phyloP scores from a whole-genome alignment of 2,329 filamentous ascomycete genomes.

The Colletotrichum simmondsii region DNA sequence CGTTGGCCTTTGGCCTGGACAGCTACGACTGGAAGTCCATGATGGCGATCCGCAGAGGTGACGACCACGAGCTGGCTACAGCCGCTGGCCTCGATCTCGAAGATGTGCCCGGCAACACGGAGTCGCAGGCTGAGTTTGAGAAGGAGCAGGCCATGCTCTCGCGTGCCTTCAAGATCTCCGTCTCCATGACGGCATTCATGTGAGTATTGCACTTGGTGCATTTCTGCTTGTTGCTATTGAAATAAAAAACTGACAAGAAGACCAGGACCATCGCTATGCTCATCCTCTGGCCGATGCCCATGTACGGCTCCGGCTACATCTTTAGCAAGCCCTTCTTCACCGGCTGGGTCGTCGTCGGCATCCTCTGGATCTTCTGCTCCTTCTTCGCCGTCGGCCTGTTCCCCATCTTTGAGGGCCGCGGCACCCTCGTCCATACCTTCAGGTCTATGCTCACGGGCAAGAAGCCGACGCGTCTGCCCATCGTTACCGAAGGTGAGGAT shows the following conservation, averaged over 20 bases:
- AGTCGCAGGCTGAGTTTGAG: conserved; percentile 50
- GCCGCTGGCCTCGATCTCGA: conserved; percentile 75
- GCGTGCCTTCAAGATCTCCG: conserved; percentile 62
- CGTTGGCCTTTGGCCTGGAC: conserved; percentile 66
- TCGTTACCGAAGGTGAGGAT: conserved; percentile 31
- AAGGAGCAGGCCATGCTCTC: conserved; percentile 61
- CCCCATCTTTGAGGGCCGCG: conserved; percentile 82
- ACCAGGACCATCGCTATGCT: conserved; percentile 72
- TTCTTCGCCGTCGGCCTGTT: conserved; percentile 81
- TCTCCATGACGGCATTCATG: conserved; percentile 61
- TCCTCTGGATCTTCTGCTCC: conserved; percentile 83
- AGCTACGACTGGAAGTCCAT: conserved; percentile 91
- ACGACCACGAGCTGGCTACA: conserved; percentile 78
- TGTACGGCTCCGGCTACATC: conserved; percentile 86
- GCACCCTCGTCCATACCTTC: conserved; percentile 71
- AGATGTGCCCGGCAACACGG: conserved; percentile 61
- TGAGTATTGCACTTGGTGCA: conserved; percentile 42
- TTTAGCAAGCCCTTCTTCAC: conserved; percentile 87
- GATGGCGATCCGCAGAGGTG: conserved; percentile 80
- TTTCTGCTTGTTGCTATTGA: no score
- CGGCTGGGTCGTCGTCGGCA: conserved; percentile 80
- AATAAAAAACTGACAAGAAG: no score
- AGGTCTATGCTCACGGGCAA: conserved; percentile 66
- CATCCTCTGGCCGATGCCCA: conserved; percentile 90
- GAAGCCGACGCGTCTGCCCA: conserved; percentile 36